phyloP scores from a whole-genome alignment of 2,329 filamentous ascomycete genomes.

The Fusarium sp. region DNA sequence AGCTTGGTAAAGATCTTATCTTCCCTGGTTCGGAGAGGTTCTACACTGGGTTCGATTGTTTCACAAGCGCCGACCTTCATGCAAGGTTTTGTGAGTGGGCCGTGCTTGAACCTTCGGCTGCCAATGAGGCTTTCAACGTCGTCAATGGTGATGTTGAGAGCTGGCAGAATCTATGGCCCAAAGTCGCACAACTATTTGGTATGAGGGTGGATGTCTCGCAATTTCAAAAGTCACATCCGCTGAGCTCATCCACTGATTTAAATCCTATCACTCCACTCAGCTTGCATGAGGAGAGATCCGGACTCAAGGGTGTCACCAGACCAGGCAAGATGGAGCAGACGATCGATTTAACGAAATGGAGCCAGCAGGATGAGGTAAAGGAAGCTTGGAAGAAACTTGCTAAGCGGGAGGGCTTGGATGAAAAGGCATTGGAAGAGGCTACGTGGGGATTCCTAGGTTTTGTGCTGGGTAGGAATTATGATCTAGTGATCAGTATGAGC shows the following conservation, averaged over 20 bases:
- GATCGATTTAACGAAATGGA: neutral
- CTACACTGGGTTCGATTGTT: neutral
- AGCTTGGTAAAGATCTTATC: neutral
- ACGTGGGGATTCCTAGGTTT: conserved; percentile 9
- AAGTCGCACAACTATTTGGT: neutral
- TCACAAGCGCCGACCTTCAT: neutral
- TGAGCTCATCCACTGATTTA: neutral
- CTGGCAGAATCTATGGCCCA: conserved; percentile 11
- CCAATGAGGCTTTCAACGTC: conserved; percentile 1
- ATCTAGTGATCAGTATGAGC: conserved; percentile 7
- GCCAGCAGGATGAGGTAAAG: neutral
- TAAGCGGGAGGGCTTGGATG: neutral
- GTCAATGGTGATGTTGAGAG: conserved; percentile 11
- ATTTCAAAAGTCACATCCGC: neutral
- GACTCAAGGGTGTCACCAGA: neutral
- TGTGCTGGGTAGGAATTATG: conserved; percentile 1
- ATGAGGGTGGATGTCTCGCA: neutral
- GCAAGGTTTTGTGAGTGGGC: conserved; percentile 10
- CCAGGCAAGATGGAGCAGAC: neutral
- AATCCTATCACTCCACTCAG: neutral
- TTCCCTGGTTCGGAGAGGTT: neutral
- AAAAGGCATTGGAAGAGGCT: neutral
- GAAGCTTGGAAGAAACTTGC: neutral
- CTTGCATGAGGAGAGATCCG: neutral
- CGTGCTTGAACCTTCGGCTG: neutral